Conservation (phyloP, 2,329 filamentous ascomycete species). For the Samsoniella hepiali region DNA sequence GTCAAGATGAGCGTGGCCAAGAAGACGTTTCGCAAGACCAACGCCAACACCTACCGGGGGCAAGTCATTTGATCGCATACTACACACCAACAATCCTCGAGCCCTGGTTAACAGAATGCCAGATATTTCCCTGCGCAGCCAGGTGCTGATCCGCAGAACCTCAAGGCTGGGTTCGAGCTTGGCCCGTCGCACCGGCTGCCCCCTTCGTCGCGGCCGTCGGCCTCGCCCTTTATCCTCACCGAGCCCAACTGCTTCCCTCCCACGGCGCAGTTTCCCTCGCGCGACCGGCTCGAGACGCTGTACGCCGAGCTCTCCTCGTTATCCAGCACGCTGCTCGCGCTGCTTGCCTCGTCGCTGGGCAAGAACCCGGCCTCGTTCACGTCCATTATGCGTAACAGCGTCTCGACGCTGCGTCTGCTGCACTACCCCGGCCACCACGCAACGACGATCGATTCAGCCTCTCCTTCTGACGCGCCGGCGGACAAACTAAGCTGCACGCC, state of each 20-base stretch:
- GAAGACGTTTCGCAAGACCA: slow-evolving; percentile 36
- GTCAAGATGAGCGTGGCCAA: slow-evolving; percentile 42
- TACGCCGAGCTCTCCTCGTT: slow-evolving; percentile 20
- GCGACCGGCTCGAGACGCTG: slow-evolving; percentile 13
- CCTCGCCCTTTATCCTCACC: slow-evolving; percentile 19
- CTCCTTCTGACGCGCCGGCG: not conserved
- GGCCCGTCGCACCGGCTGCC: slow-evolving; percentile 29
- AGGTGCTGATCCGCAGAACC: slow-evolving; percentile 35
- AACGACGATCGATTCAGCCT: not conserved
- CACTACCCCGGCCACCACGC: slow-evolving; percentile 16
- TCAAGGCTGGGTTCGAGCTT: slow-evolving; percentile 47
- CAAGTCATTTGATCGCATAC: slow-evolving; percentile 18
- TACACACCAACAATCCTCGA: not conserved
- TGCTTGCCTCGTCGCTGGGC: slow-evolving; percentile 18
- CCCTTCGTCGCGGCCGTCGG: slow-evolving; percentile 13
- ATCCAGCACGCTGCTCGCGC: slow-evolving; percentile 15
- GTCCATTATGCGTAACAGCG: slow-evolving; percentile 18
- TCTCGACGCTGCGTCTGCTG: slow-evolving; percentile 20
- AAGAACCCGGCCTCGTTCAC: slow-evolving; percentile 19
- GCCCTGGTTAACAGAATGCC: not conserved
- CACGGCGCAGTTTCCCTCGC: slow-evolving; percentile 1
- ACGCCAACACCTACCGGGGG: slow-evolving; percentile 44
- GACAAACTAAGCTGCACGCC: slow-evolving; percentile 18
- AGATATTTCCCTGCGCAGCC: slow-evolving; percentile 44
- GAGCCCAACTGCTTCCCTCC: slow-evolving; percentile 18